A percentile compares a stretch with the other conserved stretches of the same genome.
Conservation (phyloP, 2,329 filamentous ascomycete species). For the Trichoderma arundinaceum region DNA sequence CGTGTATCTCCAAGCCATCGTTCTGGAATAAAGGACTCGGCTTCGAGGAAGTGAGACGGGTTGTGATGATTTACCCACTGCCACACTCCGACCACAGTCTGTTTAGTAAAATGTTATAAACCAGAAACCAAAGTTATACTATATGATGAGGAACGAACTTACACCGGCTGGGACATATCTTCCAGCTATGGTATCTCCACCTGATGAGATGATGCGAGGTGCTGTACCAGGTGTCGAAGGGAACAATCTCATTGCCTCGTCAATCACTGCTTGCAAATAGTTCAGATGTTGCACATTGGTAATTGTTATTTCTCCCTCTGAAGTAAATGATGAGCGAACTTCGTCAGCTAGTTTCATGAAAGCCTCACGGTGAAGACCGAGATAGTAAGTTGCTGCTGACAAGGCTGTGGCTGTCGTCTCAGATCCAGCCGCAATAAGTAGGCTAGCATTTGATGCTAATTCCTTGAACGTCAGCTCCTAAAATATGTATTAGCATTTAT, state of each 20-base stretch:
- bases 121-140: background rate
- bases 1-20: conserved; percentile 42
- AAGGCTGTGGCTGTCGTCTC: conserved; percentile 44
- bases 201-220: no score
- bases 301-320: conserved; percentile 31
- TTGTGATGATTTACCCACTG: conserved; percentile 45
- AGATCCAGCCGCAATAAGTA: conserved; percentile 40
- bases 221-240: no score
- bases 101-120: background rate
- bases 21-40: conserved; percentile 47
- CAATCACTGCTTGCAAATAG: no score
- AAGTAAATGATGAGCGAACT: conserved; percentile 31
- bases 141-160: conserved; percentile 30
- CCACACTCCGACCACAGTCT: conserved; percentile 44
- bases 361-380: conserved; percentile 40
- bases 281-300: no score
- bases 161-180: conserved; percentile 43
- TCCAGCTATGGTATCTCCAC: no score
- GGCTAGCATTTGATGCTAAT: conserved; percentile 30
- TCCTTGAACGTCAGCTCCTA: conserved; percentile 29
- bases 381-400: conserved; percentile 39
- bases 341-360: conserved; percentile 46
- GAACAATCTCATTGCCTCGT: no score
- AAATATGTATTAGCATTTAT: background rate
- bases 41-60: conserved; percentile 41